Percentiles rank a stretch among this genome's conserved stretches.
Evolutionary conservation across 768 basidiomycete species (phyloP).

Genomic region (Collybia sordida): DNA sequence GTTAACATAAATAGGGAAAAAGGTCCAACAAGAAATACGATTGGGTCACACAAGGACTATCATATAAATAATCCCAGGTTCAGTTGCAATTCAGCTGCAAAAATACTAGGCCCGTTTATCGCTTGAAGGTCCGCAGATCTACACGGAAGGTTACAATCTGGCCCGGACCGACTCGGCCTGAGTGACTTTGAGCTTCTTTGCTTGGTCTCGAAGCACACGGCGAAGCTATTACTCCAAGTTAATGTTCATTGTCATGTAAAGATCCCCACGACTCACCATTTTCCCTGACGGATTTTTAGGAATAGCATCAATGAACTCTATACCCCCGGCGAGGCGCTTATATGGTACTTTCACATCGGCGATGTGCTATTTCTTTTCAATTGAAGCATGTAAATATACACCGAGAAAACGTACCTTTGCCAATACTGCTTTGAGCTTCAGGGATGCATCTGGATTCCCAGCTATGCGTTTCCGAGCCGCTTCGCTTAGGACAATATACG

Average conservation of each 20-base stretch:
- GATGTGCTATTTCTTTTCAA: slow-evolving; percentile 42
- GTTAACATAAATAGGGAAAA: too few relatives aligned
- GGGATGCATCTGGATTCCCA: slow-evolving; percentile 28
- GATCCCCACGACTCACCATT: slow-evolving; percentile 35
- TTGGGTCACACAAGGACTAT: too few relatives aligned
- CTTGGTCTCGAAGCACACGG: slow-evolving; percentile 53
- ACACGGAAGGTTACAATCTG: slow-evolving; percentile 9
- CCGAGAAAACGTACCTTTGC: slow-evolving; percentile 46
- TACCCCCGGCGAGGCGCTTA: slow-evolving; percentile 60
- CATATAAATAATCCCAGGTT: too few relatives aligned
- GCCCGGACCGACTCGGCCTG: neutral
- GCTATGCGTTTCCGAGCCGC: slow-evolving; percentile 35
- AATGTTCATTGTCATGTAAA: too few relatives aligned
- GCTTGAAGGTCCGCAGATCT: slow-evolving; percentile 6
- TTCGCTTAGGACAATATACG: slow-evolving; percentile 59
- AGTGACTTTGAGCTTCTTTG: slow-evolving; percentile 23
- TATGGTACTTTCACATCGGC: slow-evolving; percentile 57
- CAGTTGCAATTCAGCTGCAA: neutral
- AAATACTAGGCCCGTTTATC: slow-evolving; percentile 1
- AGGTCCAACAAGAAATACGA: too few relatives aligned
- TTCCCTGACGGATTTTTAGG: slow-evolving; percentile 78
- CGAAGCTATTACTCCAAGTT: slow-evolving; percentile 32
- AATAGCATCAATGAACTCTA: slow-evolving; percentile 60
- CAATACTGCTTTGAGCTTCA: slow-evolving; percentile 43
- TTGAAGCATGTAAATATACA: neutral